phyloP scores from a whole-genome alignment of 192 early-diverging fungal genomes.

The Backusella circina region DNA sequence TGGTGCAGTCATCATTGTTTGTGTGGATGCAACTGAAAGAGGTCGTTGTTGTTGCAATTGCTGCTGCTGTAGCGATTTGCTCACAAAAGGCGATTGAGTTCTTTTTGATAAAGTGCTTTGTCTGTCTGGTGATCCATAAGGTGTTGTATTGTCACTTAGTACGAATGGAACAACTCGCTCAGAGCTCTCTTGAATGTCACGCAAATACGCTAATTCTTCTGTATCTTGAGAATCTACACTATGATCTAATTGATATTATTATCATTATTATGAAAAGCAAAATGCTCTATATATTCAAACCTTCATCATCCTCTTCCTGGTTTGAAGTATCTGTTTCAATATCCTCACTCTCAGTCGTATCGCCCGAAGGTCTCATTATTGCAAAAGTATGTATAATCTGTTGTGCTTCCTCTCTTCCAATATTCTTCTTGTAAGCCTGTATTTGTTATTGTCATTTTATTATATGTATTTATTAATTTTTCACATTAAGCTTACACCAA shows the following conservation, averaged over 20 bases:
- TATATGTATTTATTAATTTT: not conserved
- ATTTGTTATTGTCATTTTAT: not conserved
- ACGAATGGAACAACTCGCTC: not conserved
- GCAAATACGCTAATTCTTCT: slow-evolving; percentile 34
- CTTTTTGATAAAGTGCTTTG: not conserved
- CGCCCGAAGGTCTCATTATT: slow-evolving; percentile 17
- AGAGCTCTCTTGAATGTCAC: slow-evolving; percentile 18
- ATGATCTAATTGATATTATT: not conserved
- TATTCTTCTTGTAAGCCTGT: slow-evolving; percentile 17
- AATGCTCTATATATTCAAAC: not conserved
- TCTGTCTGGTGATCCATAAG: not conserved
- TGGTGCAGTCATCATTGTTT: slow-evolving; percentile 11
- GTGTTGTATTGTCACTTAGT: not conserved
- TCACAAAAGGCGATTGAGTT: not conserved
- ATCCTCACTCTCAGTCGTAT: slow-evolving; percentile 7
- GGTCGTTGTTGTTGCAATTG: not conserved
- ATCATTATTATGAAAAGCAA: not conserved
- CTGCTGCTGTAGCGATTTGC: not conserved
- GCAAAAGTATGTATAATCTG: slow-evolving; percentile 31
- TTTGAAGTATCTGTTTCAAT: slow-evolving; percentile 2
- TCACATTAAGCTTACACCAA: not conserved
- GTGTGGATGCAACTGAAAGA: not conserved
- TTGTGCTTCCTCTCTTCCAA: slow-evolving; percentile 22
- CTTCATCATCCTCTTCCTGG: slow-evolving; percentile 5
- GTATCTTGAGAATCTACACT: slow-evolving; percentile 9